Percentiles rank a stretch among this genome's conserved stretches.
These are phyloP conservation scores for Xylariales sp. DNA, from an alignment of 2,329 filamentous ascomycete species.

Conservation along the genomic window DNA sequence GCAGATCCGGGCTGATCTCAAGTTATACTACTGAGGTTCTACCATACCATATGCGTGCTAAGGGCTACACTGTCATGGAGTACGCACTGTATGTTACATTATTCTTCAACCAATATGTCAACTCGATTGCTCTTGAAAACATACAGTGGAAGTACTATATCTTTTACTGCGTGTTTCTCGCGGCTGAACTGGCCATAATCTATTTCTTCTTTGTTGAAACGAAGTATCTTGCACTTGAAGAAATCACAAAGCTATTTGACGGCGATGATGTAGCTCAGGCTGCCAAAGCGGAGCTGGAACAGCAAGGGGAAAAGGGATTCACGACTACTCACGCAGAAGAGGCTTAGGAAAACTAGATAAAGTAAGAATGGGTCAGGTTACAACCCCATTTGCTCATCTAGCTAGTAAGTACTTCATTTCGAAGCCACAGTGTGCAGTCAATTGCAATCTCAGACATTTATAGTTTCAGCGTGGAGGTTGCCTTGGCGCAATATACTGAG, in stretches of 20 bases:
- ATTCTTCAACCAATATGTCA: conserved; percentile 33
- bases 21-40: conserved; percentile 24
- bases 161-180: conserved; percentile 30
- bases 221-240: conserved; percentile 22
- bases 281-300: no score
- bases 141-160: conserved; percentile 37
- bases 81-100: conserved; percentile 6
- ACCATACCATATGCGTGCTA: conserved; percentile 16
- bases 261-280: no score
- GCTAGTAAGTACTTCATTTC: no score
- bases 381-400: no score
- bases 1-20: conserved; percentile 17
- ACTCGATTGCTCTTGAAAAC: conserved; percentile 31
- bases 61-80: conserved; percentile 10
- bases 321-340: no score
- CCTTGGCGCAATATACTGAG: no score
- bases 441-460: no score
- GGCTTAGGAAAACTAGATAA: no score
- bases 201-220: conserved; percentile 33
- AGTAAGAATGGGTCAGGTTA: no score
- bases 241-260: conserved; percentile 24
- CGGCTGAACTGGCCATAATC: conserved; percentile 25
- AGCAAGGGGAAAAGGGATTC: no score
- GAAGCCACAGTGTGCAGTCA: no score
- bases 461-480: no score